phyloP scores from a whole-genome alignment of 306 rosid species.

The peach (Prunus persica) region DNA sequence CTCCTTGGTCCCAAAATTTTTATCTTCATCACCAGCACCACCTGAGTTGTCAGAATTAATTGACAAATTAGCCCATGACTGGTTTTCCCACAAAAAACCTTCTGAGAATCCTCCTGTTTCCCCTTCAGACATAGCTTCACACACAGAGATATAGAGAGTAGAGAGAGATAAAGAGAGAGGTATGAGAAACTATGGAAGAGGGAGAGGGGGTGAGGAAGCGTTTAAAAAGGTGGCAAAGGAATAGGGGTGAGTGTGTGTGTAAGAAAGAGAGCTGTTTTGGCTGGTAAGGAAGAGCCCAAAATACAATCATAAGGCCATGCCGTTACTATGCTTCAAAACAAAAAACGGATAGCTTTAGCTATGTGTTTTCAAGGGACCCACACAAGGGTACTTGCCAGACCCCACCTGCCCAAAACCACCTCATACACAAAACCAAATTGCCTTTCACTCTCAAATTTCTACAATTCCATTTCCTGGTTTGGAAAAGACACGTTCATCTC shows the following conservation, averaged over 20 bases:
- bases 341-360: slow-evolving; percentile 33
- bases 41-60: slow-evolving; percentile 20
- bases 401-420: slow-evolving; percentile 13
- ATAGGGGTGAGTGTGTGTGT: neutral
- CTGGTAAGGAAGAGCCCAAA: slow-evolving; percentile 28
- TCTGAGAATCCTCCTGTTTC: neutral
- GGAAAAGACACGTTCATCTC: too few species aligned
- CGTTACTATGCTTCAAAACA: slow-evolving; percentile 44
- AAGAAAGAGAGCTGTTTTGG: slow-evolving; percentile 7
- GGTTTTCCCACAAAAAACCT: slow-evolving; percentile 24
- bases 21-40: slow-evolving; percentile 8
- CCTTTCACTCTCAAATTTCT: neutral
- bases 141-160: neutral
- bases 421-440: neutral
- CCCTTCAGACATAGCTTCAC: slow-evolving; percentile 12
- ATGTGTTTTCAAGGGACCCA: slow-evolving; percentile 32
- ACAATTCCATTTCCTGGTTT: neutral
- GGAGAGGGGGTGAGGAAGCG: slow-evolving; percentile 3
- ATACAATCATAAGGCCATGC: slow-evolving; percentile 44
- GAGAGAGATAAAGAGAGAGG: neutral
- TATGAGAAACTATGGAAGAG: neutral
- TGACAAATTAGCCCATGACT: slow-evolving; percentile 22
- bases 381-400: neutral
- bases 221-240: slow-evolving; percentile 32
- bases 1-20: neutral